Percentiles rank a stretch among this genome's conserved stretches.
Evolutionary conservation across 768 basidiomycete species (phyloP).

Genomic region (Russula foetens): DNA sequence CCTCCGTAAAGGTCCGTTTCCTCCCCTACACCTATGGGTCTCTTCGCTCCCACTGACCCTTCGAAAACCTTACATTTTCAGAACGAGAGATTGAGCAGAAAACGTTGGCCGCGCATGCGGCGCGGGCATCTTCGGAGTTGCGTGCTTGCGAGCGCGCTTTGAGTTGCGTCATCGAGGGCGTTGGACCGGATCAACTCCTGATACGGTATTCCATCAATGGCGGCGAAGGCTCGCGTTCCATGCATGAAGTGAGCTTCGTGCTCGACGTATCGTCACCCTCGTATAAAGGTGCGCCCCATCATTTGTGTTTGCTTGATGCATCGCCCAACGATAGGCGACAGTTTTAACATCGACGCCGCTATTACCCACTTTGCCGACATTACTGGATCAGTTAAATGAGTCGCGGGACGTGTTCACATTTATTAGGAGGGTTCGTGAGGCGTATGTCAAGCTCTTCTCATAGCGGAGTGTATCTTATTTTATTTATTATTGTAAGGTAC

Average conservation of each 20-base stretch:
- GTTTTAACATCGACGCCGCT: slow-evolving; percentile 76
- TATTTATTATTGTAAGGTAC: neutral
- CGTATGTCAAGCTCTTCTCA: slow-evolving; percentile 33
- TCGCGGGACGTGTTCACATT: slow-evolving; percentile 64
- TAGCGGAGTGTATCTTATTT: neutral
- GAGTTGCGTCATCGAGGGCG: slow-evolving; percentile 67
- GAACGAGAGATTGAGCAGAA: slow-evolving; percentile 63
- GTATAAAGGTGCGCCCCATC: slow-evolving; percentile 12
- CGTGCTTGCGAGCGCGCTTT: slow-evolving; percentile 47
- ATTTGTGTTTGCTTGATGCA: neutral
- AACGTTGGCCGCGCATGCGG: slow-evolving; percentile 46
- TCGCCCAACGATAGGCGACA: slow-evolving; percentile 25
- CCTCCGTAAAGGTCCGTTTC: slow-evolving; percentile 51
- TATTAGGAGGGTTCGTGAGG: slow-evolving; percentile 54
- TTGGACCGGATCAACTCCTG: slow-evolving; percentile 63
- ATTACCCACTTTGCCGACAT: slow-evolving; percentile 54
- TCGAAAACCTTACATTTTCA: slow-evolving; percentile 22
- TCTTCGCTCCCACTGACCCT: neutral
- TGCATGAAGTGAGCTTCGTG: slow-evolving; percentile 17
- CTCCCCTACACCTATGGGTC: neutral
- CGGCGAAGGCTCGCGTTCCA: neutral
- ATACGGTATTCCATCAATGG: slow-evolving; percentile 46
- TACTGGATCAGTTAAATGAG: slow-evolving; percentile 65
- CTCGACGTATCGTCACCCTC: slow-evolving; percentile 13
- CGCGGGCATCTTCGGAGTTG: slow-evolving; percentile 47